A percentile compares a stretch with the other conserved stretches of the same genome.
Conservation (phyloP, 306 rosid species). For the Vigna mungo region DNA sequence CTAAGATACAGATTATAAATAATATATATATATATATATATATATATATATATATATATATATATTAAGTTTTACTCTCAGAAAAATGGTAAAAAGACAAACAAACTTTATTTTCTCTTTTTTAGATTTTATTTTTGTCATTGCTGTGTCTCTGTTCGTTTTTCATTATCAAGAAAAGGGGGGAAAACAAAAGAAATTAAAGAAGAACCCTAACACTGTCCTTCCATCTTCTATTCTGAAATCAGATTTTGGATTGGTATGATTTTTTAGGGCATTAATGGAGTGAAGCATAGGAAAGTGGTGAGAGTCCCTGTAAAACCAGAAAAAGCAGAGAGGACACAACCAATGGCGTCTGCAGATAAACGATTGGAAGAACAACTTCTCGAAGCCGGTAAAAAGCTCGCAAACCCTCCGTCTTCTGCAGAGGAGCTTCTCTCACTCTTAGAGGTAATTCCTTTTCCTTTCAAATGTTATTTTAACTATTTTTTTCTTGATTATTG, state of each 20-base stretch:
- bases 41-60: not conserved
- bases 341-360: conserved; percentile 66
- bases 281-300: conserved; percentile 50
- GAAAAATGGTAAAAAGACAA: not conserved
- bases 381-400: conserved; percentile 73
- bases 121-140: not conserved
- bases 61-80: not conserved
- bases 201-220: conserved; percentile 63
- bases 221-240: conserved; percentile 28
- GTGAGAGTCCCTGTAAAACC: conserved; percentile 58
- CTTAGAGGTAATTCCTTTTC: conserved; percentile 63
- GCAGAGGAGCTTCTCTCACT: conserved; percentile 75
- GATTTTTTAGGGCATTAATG: conserved; percentile 47
- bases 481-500: conserved; percentile 7
- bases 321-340: conserved; percentile 32
- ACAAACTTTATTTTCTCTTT: not conserved
- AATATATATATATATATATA: not conserved
- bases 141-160: not conserved
- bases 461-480: not conserved
- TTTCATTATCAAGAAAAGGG: not conserved
- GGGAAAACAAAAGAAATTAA: not conserved
- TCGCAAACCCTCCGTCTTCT: conserved; percentile 73
- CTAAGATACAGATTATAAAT: too few relatives aligned
- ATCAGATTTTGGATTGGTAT: conserved; percentile 17
- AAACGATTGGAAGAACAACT: conserved; percentile 70